phyloP scores from a whole-genome alignment of 441 rosid genomes.

The Gossypium schwendimanii region DNA sequence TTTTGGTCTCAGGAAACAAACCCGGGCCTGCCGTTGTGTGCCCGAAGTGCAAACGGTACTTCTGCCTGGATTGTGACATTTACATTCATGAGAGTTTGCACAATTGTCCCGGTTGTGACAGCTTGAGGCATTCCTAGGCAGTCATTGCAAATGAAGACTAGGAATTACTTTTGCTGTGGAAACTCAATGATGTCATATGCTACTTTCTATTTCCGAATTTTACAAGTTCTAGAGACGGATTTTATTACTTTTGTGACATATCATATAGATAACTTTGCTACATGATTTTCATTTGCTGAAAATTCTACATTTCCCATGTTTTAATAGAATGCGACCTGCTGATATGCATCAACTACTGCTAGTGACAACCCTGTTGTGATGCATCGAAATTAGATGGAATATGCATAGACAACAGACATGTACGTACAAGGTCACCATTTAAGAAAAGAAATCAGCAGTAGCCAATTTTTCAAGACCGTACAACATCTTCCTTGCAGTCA shows the following conservation, averaged over 20 bases:
- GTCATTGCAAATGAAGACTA: constrained; percentile 26
- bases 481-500: neutral
- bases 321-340: constrained; percentile 2
- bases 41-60: constrained; percentile 57
- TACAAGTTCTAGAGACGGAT: neutral
- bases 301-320: neutral
- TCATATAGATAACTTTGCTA: neutral
- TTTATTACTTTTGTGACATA: neutral
- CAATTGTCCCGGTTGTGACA: constrained; percentile 93
- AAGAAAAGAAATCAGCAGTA: constrained; percentile 18
- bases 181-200: neutral
- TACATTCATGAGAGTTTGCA: constrained; percentile 91
- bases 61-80: constrained; percentile 91
- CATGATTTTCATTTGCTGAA: neutral
- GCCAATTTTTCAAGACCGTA: neutral
- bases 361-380: constrained; percentile 19
- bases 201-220: neutral
- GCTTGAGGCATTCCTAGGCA: constrained; percentile 41
- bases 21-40: constrained; percentile 46
- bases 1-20: constrained; percentile 51
- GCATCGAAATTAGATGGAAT: constrained; percentile 6
- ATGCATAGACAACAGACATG: neutral
- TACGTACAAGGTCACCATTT: constrained; percentile 19
- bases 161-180: neutral
- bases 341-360: constrained; percentile 15